Evolutionary conservation across 1,139 yeast species (phyloP), one percentile per base, ranked within the genome.

Genomic region (Debaryomycetaceae sp.): DNA sequence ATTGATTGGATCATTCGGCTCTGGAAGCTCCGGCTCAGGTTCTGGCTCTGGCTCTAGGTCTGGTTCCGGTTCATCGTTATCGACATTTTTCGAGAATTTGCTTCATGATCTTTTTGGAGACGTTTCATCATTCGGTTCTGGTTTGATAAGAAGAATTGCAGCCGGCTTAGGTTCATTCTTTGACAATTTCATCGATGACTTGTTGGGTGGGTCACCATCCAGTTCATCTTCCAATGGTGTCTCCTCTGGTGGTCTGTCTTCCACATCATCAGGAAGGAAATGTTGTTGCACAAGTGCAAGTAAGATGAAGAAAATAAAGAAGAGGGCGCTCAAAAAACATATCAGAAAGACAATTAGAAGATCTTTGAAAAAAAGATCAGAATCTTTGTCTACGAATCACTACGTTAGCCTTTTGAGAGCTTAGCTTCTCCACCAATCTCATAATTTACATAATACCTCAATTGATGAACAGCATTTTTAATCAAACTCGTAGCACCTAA

Each of bases 321-420:
- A 54, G 49, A 54, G 62, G 46, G 58, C 56, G 24, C 49, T 59
- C 48, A 55, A 48, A 41, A 54, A 48, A 40, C 48, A 52, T 29
- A 49, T 59, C 36, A 55, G 51, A 45, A 45, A 53, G 34, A 53
- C 58, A 34, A 51, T 58, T 23, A 54, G 45, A 41, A 42, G 51
- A 23, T 45, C 46, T 24, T 39, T 45, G 38, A 37, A 42, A 34
- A 44, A 44, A 40, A 47, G 49, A 41, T 40, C 42, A 24, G 44
- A 41, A 34, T 20, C 31, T 11, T 34, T 40, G 4, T 22, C 37
- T 27, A 9, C 36, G 23, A 37, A 41, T 23, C 37, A 20, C 9
- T 37, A 33, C 40, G 34, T 38, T 34, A 29, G 17, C 14, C 33
- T 33, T 31, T n/a, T 41, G n/a, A 22, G 33, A 27, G 13, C 20